Evolutionary conservation across 306 rosid genomes (phyloP), one percentile per base, ranked within the genome.

Genomic region (Quercus variabilis): DNA sequence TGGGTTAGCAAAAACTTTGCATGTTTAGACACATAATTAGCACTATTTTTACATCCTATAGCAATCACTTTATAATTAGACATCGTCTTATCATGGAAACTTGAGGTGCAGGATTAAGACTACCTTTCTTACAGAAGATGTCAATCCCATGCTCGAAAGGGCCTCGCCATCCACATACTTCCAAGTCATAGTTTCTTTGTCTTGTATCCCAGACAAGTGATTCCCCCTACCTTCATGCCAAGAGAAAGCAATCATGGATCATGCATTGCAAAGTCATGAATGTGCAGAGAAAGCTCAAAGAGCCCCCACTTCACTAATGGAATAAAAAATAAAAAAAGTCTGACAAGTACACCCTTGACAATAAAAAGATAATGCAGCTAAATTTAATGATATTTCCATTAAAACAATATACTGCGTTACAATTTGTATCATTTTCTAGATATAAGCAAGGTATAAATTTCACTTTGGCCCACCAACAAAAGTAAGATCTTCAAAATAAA

Each of bases 111-210:
- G n/a, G 69, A 28, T 26, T 81, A 63, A 28, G 65, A 21, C 18
- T 85, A 92, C 98, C 97, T 94, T 94, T 85, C 90, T 89, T 72
- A 94, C 97, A 79, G 97, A 88, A 75, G 97, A 85, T 5, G 97
- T 94, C 85, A 94, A 84, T 74, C 98, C 98, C 90, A 90, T 83
- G 67, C 85, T 82, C 31, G 94, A 85, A 78, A 94, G 92, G 43
- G 25, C 86, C 73, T 87, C 35, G 54, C 84, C 71, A 62, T 90
- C 91, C 51, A 92, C 97, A 74, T 82, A 94, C 84, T 92, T 94
- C 92, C 93, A 89, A 46, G 77, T 78, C 73, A 79, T 49, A 21
- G 89, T 76, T 87, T 90, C 89, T 56, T 81, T 76, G 17, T 78
- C 87, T 60, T 74, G 83, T 77, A 86, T 86, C 76, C 81, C 18